Base-by-base conservation (phyloP, 1,139 yeast genomes). In the Candida anutae region DNA sequence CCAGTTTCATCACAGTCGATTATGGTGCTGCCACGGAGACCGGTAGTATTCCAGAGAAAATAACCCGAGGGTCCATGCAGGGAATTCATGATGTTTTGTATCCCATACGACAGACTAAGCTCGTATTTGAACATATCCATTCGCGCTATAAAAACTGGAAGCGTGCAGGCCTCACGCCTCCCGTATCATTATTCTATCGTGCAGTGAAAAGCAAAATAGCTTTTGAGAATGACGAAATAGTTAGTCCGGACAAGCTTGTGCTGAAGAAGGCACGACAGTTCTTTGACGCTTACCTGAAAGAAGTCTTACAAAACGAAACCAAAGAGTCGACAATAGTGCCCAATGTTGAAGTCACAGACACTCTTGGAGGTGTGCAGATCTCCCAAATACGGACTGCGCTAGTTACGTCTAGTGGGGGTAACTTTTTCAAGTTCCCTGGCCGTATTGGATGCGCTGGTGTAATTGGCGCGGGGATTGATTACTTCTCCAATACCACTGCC, bases 371-470 rank as follows among this genome's bases (percentile, higher is more conserved):
- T 1, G 36, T 54, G 1, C 42, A 46, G 28, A 36, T 33, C 15
- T 19, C 16, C 8, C 2, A 6, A 4, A 16, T 27, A 5, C 23
- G 25, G n/a, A 50, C 60, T 0, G 41, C 43, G 0, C 31, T 61
- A 1, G 66, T 59, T 0, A 45, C 69, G 1, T 69, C 76, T 1
- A 69, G 75, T 0, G 78, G 78, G 2, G 78, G 78, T 0, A 66
- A 67, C 34, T 55, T 66, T 34, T 60, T 68, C 40, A 69, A 70
- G 36, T 34, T 57, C 2, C 68, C 69, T 0, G 74, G 75, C 0
- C 39, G 78, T 30, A 51, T 69, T 4, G 76, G 77, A 5, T 70
- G 77, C 48, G 74, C 77, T 14, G 76, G 69, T 0, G 38, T 69
- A 0, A 40, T 61, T 1, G 76, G 77, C 2, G 53, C 69, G 3